Evolutionary conservation across 2,329 filamentous ascomycete genomes (phyloP), one percentile per base, ranked within the genome.

Genomic region (Dendrostoma leiphaemia): DNA sequence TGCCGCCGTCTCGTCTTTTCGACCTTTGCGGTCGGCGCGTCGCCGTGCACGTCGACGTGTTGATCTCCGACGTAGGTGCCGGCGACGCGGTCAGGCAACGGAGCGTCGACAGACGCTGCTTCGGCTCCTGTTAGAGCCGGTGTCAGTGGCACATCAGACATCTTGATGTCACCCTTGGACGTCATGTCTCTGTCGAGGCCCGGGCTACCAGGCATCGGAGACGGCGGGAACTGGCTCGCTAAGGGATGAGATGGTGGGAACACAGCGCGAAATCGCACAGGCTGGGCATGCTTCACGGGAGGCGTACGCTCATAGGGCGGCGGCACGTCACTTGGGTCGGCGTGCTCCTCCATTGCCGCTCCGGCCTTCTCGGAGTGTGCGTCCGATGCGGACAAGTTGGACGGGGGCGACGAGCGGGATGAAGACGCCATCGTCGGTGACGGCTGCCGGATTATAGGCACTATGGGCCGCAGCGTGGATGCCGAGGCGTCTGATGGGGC

Each of bases 191-290:
- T 75, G 34, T 83, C 76, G 35, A 88, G 71, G 0, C 78, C 85
- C 2, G 86, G 85, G 1, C 87, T 87, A 0, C 82, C 69, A 2
- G 83, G 84, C 0, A 80, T 80, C 0, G 85, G 84, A 5, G 85
- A 84, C 1, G 77, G 76, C 2, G 83, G 78, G 29, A 78, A 78
- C 52, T 79, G 74, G 9, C 66, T 62, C 38, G 70, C 71, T 35
- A 76, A 63, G 0, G 73, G 71, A 57, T 83, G 79, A 3, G 72
- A 74, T 0, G 83, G 78, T 6, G 85, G 81, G 46, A 84, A 78
- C 4, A 86, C 74, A 2, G 82, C 81, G 51, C 76, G 76, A 62
- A 84, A 86, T 45, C 79, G 75, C 34, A 77, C 65, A 3, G 69
- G 64, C 26, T 67, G 66, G n/a, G 68, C 64, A 6, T 68, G 64